These are phyloP conservation scores for Rhizopogon vinicolor DNA, from an alignment of 768 basidiomycete species.

Conservation along the genomic window DNA sequence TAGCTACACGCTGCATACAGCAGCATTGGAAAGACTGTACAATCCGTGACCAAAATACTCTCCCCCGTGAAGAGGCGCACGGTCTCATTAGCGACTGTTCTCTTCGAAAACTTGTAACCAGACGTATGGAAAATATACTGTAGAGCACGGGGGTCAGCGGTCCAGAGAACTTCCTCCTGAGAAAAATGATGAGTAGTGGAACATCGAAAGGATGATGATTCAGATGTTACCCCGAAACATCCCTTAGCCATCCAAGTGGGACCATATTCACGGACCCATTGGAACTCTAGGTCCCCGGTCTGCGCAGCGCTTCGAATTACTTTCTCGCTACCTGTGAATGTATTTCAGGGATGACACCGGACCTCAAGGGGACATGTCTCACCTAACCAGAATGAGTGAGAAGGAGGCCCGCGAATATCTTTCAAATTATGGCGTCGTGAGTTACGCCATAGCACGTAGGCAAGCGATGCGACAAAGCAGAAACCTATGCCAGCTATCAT, in stretches of 20 bases:
- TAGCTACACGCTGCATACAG: not conserved
- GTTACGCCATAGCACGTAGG: slow-evolving; percentile 3
- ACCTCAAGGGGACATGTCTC: not conserved
- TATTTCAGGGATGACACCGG: not conserved
- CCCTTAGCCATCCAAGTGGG: slow-evolving; percentile 14
- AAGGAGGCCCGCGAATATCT: slow-evolving; percentile 6
- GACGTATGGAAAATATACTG: slow-evolving; percentile 24
- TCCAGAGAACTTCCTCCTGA: slow-evolving; percentile 24
- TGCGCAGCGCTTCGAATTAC: slow-evolving; percentile 16
- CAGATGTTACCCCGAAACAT: slow-evolving; percentile 7
- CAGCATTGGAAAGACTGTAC: slow-evolving; percentile 5
- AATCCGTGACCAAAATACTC: slow-evolving; percentile 13
- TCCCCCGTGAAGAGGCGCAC: slow-evolving; percentile 17
- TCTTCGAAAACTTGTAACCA: slow-evolving; percentile 23
- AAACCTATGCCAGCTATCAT: slow-evolving; percentile 1
- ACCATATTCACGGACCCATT: slow-evolving; percentile 24
- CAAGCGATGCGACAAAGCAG: not conserved
- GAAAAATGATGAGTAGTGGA: not conserved
- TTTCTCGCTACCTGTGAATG: slow-evolving; percentile 18
- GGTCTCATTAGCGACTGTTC: slow-evolving; percentile 3
- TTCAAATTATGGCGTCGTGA: not conserved
- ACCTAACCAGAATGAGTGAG: slow-evolving; percentile 5
- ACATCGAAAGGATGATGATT: not conserved
- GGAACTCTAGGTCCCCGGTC: slow-evolving; percentile 25
- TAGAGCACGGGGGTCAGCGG: slow-evolving; percentile 23